Evolutionary conservation across 805 yeast genomes (phyloP), one percentile per base, ranked within the genome.

Genomic region (Starmerella vitae): DNA sequence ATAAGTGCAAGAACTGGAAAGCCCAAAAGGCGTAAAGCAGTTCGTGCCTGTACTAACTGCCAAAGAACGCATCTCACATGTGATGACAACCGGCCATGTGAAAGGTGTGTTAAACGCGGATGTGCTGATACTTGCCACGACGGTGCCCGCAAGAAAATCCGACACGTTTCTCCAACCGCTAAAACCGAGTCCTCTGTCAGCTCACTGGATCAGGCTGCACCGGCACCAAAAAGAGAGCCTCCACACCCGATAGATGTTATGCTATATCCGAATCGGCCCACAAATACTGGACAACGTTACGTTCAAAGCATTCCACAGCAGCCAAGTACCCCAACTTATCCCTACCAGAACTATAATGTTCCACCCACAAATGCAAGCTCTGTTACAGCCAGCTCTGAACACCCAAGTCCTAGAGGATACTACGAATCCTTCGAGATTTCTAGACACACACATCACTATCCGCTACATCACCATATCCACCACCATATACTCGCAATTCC

Each of bases 61-160:
- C 85, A 86, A 44, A 72, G 75, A 51, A 81, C 93, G 2, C 98
- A 88, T 57, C 73, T 86, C 67, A 82, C 96, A 0, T 88, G 98
- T 58, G 95, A 86, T 50, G 72, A 76, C 20, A 70, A 63, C 55
- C 71, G 94, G 28, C 94, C 94, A 0, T 88, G 98, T 53, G 68
- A 69, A 39, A 59, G 94, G 36, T 88, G 98, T 58, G 57, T 78
- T 3, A 66, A 65, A 21, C 67, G 84, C 52, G 88, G 86, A 0
- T 60, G 84, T 13, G 70, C 67, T 1, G 70, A 63, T 13, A 66
- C 81, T 0, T 88, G 97, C 61, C 72, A 72, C 24, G 96, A 91
- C 61, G 95, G 95, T 4, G 91, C 91, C 2, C 64, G 97, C 34
- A 85, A 84, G n/a, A n/a, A n/a, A n/a, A n/a, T n/a, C n/a, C n/a